Evolutionary conservation across 257 asterid species (phyloP), one percentile per base, ranked within the genome.

Genomic region (Scutellaria baicalensis): DNA sequence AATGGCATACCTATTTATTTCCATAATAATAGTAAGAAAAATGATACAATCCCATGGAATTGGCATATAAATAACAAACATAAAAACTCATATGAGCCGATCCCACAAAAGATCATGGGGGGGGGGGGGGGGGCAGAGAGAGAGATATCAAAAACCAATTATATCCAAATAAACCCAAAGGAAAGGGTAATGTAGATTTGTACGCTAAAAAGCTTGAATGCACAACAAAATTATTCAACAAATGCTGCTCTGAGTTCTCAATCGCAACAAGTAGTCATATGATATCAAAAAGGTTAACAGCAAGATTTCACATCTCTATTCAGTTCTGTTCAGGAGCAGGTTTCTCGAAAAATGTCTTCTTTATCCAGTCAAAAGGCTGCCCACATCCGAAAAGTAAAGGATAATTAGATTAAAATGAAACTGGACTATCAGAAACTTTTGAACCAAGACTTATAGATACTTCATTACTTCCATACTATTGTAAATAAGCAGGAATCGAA

Each of bases 321-420:
- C 91, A 84, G 61, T 84, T 85, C 74, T 69, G 84, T 75, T 93
- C 96, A 11, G 95, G 72, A 21, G 68, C 79, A 12, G 89, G 48
- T 77, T 87, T 88, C 89, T 90, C 95, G 3, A 93, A 72, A 63
- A 93, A 84, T 18, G 95, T 88, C 93, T 90, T 90, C 89, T 74
- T 88, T 69, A 93, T 61, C 88, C 85, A 93, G 85, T 88, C 84
- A 62, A 91, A 93, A 69, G 97, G 97, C 98, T 93, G 96, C 75
- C 13, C 76, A 68, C 17, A 65, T 54, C 40, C 23, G 35, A 64
- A 39, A 54, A 20, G 42, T 18, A 23, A 33, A 57, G 23, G 59
- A 18, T 49, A 55, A 69, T 56, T 21, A 66, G 47, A 23, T 31
- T 44, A 33, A 6, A 64, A 8, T 13, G 33, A 42, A 66, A 13